phyloP scores from a whole-genome alignment of 371 early-diverging fungal genomes.

The Mucor sp. region DNA sequence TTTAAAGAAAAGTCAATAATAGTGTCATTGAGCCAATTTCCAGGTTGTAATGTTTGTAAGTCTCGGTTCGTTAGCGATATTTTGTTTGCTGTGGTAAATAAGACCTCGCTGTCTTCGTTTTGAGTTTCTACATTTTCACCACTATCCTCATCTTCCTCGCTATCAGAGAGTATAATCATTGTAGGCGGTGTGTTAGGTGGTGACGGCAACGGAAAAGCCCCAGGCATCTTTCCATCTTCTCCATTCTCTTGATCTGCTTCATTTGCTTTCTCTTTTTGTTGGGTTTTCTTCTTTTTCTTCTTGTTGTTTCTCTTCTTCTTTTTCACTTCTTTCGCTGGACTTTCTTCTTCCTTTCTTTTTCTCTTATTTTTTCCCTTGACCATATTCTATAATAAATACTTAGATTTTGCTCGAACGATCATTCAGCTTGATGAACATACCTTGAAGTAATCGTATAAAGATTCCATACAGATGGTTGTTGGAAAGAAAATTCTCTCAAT shows the following conservation, averaged over 20 bases:
- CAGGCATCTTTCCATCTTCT: too few relatives aligned
- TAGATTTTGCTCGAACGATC: too few relatives aligned
- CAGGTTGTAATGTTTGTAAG: constrained; percentile 38
- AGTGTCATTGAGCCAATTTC: constrained; percentile 58
- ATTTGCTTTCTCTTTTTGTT: not conserved
- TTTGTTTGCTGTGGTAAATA: not conserved
- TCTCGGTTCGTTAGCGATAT: constrained; percentile 17
- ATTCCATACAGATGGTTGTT: too few relatives aligned
- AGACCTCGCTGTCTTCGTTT: not conserved
- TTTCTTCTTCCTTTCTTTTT: too few relatives aligned
- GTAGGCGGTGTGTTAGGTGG: not conserved
- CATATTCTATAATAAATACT: too few relatives aligned
- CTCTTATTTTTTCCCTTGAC: too few relatives aligned
- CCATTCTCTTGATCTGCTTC: not conserved
- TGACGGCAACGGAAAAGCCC: not conserved
- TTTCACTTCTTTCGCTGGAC: too few relatives aligned
- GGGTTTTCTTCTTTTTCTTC: not conserved
- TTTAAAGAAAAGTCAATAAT: constrained; percentile 17
- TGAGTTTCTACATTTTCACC: not conserved
- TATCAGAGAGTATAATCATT: not conserved
- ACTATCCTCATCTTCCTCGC: not conserved
- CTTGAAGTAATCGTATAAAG: too few relatives aligned
- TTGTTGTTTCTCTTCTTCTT: too few relatives aligned
- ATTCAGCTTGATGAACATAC: too few relatives aligned
- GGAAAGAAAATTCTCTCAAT: too few relatives aligned